Evolutionary conservation across 2,329 filamentous ascomycete genomes (phyloP), one percentile per base, ranked within the genome.

Genomic region (Penicillium sp.): DNA sequence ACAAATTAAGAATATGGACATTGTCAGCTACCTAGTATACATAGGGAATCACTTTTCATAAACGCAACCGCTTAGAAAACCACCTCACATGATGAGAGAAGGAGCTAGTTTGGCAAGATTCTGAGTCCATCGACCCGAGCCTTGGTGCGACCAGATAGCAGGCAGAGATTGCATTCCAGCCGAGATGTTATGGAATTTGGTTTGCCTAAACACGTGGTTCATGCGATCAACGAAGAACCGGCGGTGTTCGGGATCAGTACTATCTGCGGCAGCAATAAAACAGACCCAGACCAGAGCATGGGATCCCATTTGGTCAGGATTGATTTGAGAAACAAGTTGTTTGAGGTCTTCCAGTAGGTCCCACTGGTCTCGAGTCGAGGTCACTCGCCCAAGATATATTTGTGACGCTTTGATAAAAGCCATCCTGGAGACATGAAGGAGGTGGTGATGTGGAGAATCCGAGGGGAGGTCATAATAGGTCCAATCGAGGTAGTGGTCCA

Each of bases 251-350:
- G 71, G 70, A 1, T 73, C 63, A 0, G 66, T 67, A 40, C 76
- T 78, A 55, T 79, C 77, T 0, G 76, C 76, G 0, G 75, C 76
- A 0, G 75, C 77, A 1, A 79, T 69, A 33, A 79, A 79, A 53
- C 72, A 79, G 0, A 73, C 66, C 77, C 77, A 79, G 0, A 79
- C 76, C 0, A 79, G 70, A 1, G 75, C 72, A 41, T 79, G 77
- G 0, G 70, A 68, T 2, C 77, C 76, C 3, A 70, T 69, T 0
- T 66, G 70, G 1, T 67, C 55, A 0, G 68, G 60, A 5, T 69
- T 64, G 5, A 79, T 55, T 6, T 60, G 60, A 1, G 61, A 35
- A 0, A 78, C 69, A 2, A 73, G 69, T 13, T 66, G 57, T 1
- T 70, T 72, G 0, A 79, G 59, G 19, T 67, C 62, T 19, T 77